Base-by-base conservation (phyloP, 257 asterid species). In the Echites panduratus region DNA sequence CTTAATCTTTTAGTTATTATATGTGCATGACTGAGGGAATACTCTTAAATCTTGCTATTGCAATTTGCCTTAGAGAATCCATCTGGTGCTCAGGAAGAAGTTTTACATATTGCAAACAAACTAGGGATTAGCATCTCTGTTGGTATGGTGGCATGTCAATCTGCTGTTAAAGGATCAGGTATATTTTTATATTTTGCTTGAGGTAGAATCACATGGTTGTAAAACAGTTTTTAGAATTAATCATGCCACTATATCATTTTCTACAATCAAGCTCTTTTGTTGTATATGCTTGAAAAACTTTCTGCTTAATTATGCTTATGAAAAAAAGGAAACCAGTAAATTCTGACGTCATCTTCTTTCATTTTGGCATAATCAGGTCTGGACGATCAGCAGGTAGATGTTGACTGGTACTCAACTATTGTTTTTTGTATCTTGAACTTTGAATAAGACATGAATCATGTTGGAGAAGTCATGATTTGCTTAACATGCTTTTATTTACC, bases 101-200 rank as follows among this genome's bases (percentile, higher is more conserved):
- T 95, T 79, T 67, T 87, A 76, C 84, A 54, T 72, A 81, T 86
- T 64, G 96, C 99, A 1, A 83, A 84, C 73, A 76, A 79, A 74
- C 59, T 95, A 85, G 96, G 96, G 48, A 79, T 95, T 73, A 77
- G 76, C 53, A 69, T 89, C 73, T 84, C 71, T 12, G 90, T 92
- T 77, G 96, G 97, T 71, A 70, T 95, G 79, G 99, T 95, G 79
- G 99, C 97, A 70, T 78, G 83, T 84, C 97, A 95, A 84, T 80
- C 86, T 71, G 79, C 85, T 70, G 83, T 92, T 68, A 76, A 85
- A 16, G 84, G 74, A 75, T 79, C 84, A 84, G 98, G 99, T 94
- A 83, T 56, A 83, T 56, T 56, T 38, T 49, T 72, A 43, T 53
- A 68, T 71, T 59, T 49, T 40, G 38, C 19, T 63, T 63, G 49